Conservation (phyloP, 2,329 filamentous ascomycete genomes). For the Exutisphaerella laricina region DNA sequence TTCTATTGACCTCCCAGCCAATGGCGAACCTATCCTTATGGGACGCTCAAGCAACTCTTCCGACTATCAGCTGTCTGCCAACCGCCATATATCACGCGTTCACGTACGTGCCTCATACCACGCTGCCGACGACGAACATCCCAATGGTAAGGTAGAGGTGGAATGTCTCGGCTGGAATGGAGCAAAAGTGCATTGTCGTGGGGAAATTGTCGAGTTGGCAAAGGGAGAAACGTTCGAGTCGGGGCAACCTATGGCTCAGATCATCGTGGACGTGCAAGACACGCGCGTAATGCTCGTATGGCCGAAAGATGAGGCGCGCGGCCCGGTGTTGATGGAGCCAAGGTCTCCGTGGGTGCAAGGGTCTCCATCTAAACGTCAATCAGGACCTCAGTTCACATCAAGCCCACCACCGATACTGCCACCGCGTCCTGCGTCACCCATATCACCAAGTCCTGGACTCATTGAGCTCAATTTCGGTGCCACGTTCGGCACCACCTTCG, state of each 20-base stretch:
- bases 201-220: conserved; percentile 73
- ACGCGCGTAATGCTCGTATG: conserved; percentile 83
- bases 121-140: conserved; percentile 59
- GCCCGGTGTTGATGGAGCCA: conserved; percentile 48
- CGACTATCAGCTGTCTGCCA: conserved; percentile 89
- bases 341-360: conserved; percentile 64
- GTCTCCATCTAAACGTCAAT: conserved; percentile 46
- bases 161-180: conserved; percentile 96
- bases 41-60: conserved; percentile 91
- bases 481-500: conserved; percentile 37
- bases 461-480: conserved; percentile 30
- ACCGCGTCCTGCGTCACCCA: conserved; percentile 62
- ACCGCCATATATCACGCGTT: conserved; percentile 85
- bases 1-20: conserved; percentile 71
- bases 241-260: conserved; percentile 78
- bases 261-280: conserved; percentile 94
- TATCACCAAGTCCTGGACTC: conserved; percentile 62
- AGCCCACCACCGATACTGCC: conserved; percentile 58
- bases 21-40: conserved; percentile 78
- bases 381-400: conserved; percentile 45
- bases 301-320: conserved; percentile 57
- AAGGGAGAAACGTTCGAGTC: conserved; percentile 89
- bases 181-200: conserved; percentile 84
- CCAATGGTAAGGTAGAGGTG: conserved; percentile 76
- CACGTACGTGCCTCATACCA: conserved; percentile 87